Evolutionary conservation across 148 eudicot species (phyloP).

Genomic region (Rhododendron williamsianum): DNA sequence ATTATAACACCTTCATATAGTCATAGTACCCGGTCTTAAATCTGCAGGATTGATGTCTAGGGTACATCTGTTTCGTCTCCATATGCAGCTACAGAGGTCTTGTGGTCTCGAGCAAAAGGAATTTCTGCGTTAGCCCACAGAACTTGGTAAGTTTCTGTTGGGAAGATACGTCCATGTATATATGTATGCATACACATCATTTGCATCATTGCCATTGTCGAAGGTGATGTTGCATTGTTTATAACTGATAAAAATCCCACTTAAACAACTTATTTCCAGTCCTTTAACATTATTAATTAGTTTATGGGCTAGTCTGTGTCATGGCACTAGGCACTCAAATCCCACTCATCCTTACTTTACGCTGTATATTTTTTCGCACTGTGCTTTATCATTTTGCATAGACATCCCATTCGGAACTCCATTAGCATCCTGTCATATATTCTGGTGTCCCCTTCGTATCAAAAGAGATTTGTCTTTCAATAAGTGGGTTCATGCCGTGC

Average conservation of each 20-base stretch:
- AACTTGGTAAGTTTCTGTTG: slow-evolving; percentile 8
- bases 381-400: slow-evolving; percentile 7
- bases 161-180: not conserved
- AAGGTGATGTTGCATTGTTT: not conserved
- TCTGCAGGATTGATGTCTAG: slow-evolving; percentile 6
- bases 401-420: not conserved
- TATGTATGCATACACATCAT: not conserved
- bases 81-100: not conserved
- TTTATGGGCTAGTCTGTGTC: not conserved
- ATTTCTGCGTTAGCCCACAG: not conserved
- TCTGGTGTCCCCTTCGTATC: not conserved
- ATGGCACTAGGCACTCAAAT: not conserved
- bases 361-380: not conserved
- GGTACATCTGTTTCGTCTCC: not conserved
- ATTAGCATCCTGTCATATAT: not conserved
- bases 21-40: not conserved
- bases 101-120: not conserved
- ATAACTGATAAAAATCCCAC: not conserved
- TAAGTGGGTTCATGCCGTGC: not conserved
- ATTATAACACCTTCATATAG: not conserved
- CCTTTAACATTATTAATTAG: not conserved
- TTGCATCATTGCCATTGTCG: not conserved
- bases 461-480: not conserved
- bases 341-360: slow-evolving; percentile 1
- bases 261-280: not conserved